Conservation (phyloP, 108 stramenopile species). For the Mediolabrus comicus region DNA sequence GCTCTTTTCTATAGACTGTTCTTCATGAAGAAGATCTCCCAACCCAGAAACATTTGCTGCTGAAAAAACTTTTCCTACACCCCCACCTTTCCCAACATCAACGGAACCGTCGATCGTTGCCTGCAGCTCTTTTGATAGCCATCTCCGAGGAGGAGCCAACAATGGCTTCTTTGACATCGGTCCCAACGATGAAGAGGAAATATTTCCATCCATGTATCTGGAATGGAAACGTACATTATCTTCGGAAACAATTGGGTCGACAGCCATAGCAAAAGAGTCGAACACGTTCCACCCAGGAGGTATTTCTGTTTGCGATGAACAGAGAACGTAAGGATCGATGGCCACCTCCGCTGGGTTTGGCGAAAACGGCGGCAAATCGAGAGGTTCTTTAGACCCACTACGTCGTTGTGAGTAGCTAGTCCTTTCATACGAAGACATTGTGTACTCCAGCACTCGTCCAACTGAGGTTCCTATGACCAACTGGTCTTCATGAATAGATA, state of each 20-base stretch:
- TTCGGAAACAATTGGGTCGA: constrained; percentile 50
- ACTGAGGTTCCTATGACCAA: constrained; percentile 64
- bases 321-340: constrained; percentile 60
- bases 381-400: constrained; percentile 24
- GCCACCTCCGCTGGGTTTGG: constrained; percentile 53
- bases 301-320: constrained; percentile 7
- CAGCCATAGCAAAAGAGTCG: constrained; percentile 51
- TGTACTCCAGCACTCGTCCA: constrained; percentile 61
- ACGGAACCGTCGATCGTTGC: not conserved
- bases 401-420: constrained; percentile 1
- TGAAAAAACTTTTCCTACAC: constrained; percentile 48
- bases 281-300: constrained; percentile 52
- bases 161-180: constrained; percentile 46
- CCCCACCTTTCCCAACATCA: constrained; percentile 9
- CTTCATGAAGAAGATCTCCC: constrained; percentile 24
- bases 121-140: constrained; percentile 43
- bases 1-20: constrained; percentile 37
- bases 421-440: constrained; percentile 51
- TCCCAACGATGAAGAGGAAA: constrained; percentile 48
- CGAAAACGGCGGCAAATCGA: constrained; percentile 59
- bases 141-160: constrained; percentile 37
- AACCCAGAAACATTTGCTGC: constrained; percentile 39
- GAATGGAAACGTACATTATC: constrained; percentile 19
- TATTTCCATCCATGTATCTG: constrained; percentile 23
- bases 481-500: constrained; percentile 43